Base-by-base conservation (phyloP, 2,329 filamentous ascomycete genomes). In the Penicillium capsulatum region DNA sequence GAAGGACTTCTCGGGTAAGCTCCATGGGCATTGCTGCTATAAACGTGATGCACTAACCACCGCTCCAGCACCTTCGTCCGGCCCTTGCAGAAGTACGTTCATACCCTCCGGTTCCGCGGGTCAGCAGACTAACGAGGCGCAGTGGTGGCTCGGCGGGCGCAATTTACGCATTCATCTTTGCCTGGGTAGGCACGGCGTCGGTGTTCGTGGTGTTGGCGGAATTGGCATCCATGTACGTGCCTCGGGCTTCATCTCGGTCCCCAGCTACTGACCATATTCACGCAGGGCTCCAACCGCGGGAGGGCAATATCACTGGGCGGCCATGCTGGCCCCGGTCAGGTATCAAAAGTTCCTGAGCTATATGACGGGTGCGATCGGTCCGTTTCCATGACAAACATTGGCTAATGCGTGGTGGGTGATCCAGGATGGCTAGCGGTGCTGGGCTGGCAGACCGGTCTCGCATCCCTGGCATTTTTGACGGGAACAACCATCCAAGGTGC, bases 361-460 rank as follows among this genome's bases (percentile, higher is more conserved):
- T 39, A 40, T 62, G 5, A 60, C 65, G 7, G 61, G 63, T 55
- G 27, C 11, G 8, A 11, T 7, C n/a, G n/a, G n/a, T n/a, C n/a
- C n/a, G n/a, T 13, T 26, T 30, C 11, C 34, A 19, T 10, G 5
- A 5, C 19, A 9, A 8, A 24, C 30, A 3, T n/a, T n/a, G n/a
- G n/a, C n/a, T n/a, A 31, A 15, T 38, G 9, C 14, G 9, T 16
- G 7, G 11, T 9, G 3, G 2, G 16, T 15, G 17, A 10, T 17
- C n/a, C n/a, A 64, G 64, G 64, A 3, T 70, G 67, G 67, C 58
- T 69, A 10, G 60, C 61, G 4, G 62, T 66, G 5, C 53, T 68
- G 17, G 66, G 65, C 8, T 72, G 68, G 69, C 67, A 71, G 42
- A 61, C 60, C 7, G 61, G 61, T 13, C 61, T 66, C 30, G 66